Percentiles rank a stretch among this genome's conserved stretches.
Conservation (phyloP, 345 rosid species). For the Orychophragmus violaceus region DNA sequence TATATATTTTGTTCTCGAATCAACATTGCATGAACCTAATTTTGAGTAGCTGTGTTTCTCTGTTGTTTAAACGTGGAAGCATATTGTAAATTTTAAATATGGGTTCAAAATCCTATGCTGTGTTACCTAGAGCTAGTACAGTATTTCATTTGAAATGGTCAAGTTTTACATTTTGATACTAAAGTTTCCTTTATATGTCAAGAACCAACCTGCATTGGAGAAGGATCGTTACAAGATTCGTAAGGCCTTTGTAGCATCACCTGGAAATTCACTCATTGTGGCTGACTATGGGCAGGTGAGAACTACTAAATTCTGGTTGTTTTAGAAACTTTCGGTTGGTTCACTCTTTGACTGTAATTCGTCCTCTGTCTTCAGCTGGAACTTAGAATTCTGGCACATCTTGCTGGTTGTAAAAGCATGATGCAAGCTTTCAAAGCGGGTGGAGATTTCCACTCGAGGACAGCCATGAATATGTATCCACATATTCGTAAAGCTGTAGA, state of each 20-base stretch:
- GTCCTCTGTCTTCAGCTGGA: slow-evolving; percentile 56
- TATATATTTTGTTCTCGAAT: not conserved
- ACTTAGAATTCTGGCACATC: slow-evolving; percentile 96
- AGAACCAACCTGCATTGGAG: slow-evolving; percentile 99
- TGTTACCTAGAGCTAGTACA: not conserved
- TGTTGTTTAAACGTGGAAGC: too few species aligned
- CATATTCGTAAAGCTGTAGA: slow-evolving; percentile 77
- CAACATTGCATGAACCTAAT: not conserved
- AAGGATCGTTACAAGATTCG: slow-evolving; percentile 98
- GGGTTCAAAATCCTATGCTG: too few species aligned
- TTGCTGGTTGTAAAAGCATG: slow-evolving; percentile 89
- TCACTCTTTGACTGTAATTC: slow-evolving; percentile 6
- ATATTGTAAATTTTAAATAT: too few species aligned
- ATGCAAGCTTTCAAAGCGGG: slow-evolving; percentile 93
- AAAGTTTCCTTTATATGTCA: slow-evolving; percentile 8
- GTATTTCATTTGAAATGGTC: not conserved
- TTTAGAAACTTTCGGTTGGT: not conserved
- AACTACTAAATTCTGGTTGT: not conserved
- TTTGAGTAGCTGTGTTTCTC: too few species aligned
- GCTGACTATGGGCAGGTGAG: slow-evolving; percentile 98
- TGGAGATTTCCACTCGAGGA: slow-evolving; percentile 98
- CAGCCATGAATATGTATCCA: slow-evolving; percentile 95
- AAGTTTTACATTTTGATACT: not conserved
- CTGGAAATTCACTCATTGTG: slow-evolving; percentile 90
- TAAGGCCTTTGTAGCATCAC: slow-evolving; percentile 87